These are phyloP conservation scores for Suillus decipiens DNA, from an alignment of 768 basidiomycete genomes.

Conservation along the genomic window DNA sequence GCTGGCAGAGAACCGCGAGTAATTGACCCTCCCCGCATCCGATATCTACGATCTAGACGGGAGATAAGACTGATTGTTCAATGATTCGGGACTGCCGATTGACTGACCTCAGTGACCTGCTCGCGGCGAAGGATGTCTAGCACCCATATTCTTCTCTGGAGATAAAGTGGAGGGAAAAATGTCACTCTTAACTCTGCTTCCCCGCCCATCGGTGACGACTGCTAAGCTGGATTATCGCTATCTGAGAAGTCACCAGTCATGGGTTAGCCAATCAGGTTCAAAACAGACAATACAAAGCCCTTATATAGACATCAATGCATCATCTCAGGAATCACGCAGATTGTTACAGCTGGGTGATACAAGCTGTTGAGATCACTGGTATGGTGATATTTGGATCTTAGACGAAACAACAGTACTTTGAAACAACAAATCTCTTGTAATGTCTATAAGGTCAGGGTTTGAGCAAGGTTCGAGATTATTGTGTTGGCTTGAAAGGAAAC, in stretches of 20 bases:
- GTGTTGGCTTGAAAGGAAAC: no score
- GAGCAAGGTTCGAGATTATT: no score
- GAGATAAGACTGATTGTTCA: conserved; percentile 2
- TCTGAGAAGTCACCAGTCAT: no score
- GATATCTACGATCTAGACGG: conserved; percentile 68
- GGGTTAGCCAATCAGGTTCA: neutral
- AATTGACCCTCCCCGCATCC: conserved; percentile 86
- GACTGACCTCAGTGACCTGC: conserved; percentile 50
- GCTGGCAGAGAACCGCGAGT: conserved; percentile 67
- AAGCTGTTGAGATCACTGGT: neutral
- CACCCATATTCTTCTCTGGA: conserved; percentile 74
- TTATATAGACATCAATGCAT: neutral
- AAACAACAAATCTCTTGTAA: no score
- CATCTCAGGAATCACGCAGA: neutral
- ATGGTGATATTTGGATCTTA: neutral
- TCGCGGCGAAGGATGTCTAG: conserved; percentile 62
- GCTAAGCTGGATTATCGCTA: neutral
- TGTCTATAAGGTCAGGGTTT: no score
- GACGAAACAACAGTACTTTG: no score
- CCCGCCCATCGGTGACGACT: conserved; percentile 18
- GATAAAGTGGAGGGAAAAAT: conserved; percentile 67
- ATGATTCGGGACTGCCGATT: neutral
- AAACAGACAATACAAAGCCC: neutral
- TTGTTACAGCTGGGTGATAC: no score
- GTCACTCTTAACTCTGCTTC: conserved; percentile 45